Evolutionary conservation across 2,329 filamentous ascomycete genomes (phyloP).

Genomic region (Epichloe sibirici): DNA sequence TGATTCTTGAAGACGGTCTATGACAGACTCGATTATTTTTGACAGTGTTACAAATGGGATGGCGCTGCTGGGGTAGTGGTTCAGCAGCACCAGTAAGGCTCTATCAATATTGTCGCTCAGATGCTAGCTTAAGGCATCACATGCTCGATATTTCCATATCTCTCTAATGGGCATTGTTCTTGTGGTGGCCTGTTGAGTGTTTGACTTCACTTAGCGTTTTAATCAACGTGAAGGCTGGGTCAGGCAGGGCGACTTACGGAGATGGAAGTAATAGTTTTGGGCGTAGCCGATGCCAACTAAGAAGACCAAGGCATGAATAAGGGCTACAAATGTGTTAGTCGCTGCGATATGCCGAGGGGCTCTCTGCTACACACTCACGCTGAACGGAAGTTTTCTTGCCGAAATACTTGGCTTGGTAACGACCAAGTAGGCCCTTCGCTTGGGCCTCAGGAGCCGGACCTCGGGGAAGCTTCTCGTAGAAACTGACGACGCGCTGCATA

Average conservation of each 20-base stretch:
- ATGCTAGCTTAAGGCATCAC: background rate
- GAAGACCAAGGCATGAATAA: slow-evolving; percentile 73
- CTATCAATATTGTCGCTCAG: slow-evolving; percentile 29
- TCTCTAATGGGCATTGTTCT: slow-evolving; percentile 96
- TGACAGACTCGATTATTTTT: background rate
- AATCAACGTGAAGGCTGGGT: background rate
- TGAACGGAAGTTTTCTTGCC: slow-evolving; percentile 81
- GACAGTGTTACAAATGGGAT: slow-evolving; percentile 4
- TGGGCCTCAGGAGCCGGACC: slow-evolving; percentile 76
- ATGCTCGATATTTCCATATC: background rate
- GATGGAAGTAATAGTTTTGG: slow-evolving; percentile 99
- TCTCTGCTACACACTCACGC: slow-evolving; percentile 65
- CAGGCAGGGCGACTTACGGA: slow-evolving; percentile 57
- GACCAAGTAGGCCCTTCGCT: slow-evolving; percentile 68
- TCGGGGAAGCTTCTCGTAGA: slow-evolving; percentile 97
- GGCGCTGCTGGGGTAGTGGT: background rate
- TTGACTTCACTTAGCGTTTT: background rate
- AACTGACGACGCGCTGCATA: slow-evolving; percentile 95
- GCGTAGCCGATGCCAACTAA: slow-evolving; percentile 79
- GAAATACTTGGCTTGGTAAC: slow-evolving; percentile 89
- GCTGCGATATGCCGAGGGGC: slow-evolving; percentile 14
- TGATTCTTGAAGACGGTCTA: background rate
- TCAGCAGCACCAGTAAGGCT: slow-evolving; percentile 19
- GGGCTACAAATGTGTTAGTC: slow-evolving; percentile 42
- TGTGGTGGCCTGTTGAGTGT: slow-evolving; percentile 76